Evolutionary conservation across 1,139 yeast genomes (phyloP), one percentile per base, ranked within the genome.

Genomic region (Kluyveromyces sp.): DNA sequence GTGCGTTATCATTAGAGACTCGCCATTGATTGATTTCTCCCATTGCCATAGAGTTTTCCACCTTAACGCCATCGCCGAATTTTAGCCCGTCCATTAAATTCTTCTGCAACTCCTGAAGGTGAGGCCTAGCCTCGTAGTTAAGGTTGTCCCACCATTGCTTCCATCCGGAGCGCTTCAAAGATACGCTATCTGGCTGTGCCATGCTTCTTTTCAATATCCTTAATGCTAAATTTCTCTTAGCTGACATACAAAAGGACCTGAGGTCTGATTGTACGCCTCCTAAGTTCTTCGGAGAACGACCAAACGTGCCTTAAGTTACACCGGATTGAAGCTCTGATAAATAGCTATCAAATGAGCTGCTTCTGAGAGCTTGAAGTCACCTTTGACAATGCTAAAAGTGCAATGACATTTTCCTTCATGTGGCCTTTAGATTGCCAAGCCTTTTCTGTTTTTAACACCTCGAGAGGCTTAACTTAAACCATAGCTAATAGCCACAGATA

Each of bases 1-100:
- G 15, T 4, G 46, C 53, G 2, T 33, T 26, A 3, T 44, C 33
- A 40, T 56, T 57, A 22, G 49, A 51, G 38, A 57, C 51, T 46
- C 53, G 56, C 61, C 58, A 56, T 40, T 56, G 57, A 42, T 57
- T 56, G 6, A 57, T 49, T 33, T 51, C 52, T 34, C 49, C 45
- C 33, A 49, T 46, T 7, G 49, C 32, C 41, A 55, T 32, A 20
- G 40, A 31, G 33, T 53, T 51, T 1, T 43, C 35, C 2, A 19
- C 32, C 3, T 41, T 18, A 8, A 38, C 18, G 4, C 41, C 41
- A 17, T 51, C 55, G 3, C 44, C 47, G n/a, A 41, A 37, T 3
- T 47, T 33, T 2, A 47, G 40, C 8, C 40, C 46, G 15, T 41
- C 44, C 49, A 56, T 51, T 8, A 54, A 37, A 9, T 46, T 36